phyloP scores from a whole-genome alignment of 257 asterid species.

The Solanum lignicaule region DNA sequence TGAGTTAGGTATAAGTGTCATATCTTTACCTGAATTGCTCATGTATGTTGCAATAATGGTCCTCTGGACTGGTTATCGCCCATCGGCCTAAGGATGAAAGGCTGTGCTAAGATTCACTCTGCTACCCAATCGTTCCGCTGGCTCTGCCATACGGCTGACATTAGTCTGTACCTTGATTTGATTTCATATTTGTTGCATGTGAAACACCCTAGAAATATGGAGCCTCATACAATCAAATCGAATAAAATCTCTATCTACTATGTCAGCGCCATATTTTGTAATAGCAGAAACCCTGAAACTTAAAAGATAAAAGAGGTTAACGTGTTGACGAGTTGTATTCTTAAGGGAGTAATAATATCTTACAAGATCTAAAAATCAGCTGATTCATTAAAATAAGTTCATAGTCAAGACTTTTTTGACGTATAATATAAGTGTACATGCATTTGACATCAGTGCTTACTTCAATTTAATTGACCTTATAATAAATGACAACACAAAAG shows the following conservation, averaged over 20 bases:
- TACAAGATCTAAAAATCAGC: background rate
- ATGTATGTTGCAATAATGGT: background rate
- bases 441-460: background rate
- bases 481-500: background rate
- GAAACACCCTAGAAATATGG: background rate
- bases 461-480: background rate
- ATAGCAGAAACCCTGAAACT: background rate
- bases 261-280: background rate
- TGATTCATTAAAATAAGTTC: background rate
- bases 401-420: background rate
- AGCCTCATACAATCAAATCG: background rate
- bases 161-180: background rate
- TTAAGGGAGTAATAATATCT: background rate
- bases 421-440: background rate
- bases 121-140: background rate
- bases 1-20: too few relatives aligned
- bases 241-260: background rate
- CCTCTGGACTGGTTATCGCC: background rate
- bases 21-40: rapidly evolving
- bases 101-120: background rate
- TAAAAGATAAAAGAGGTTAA: background rate
- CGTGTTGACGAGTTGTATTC: background rate
- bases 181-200: background rate
- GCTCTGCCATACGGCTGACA: background rate
- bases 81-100: rapidly evolving